Conservation (phyloP, 2,329 filamentous ascomycete species). For the Trichoderma sp. region DNA sequence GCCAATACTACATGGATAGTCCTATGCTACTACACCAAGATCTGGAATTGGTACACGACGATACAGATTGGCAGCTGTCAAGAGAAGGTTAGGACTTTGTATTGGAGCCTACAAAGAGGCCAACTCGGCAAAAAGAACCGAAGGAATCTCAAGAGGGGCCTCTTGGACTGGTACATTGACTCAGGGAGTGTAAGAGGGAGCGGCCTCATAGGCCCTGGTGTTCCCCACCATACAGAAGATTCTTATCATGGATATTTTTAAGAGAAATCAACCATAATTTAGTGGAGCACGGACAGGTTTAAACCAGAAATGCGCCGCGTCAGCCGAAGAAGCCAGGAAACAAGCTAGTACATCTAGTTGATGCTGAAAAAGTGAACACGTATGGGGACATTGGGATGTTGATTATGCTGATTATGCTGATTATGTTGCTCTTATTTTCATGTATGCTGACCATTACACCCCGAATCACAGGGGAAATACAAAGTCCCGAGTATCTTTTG, state of each 20-base stretch:
- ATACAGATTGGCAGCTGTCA: background rate
- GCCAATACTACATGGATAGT: background rate
- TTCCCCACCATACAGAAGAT: background rate
- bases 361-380: background rate
- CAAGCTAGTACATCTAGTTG: background rate
- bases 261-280: background rate
- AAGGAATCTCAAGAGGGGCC: background rate
- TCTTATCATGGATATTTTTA: background rate
- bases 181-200: background rate
- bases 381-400: background rate
- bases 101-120: background rate
- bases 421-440: background rate
- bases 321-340: background rate
- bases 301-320: background rate
- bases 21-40: too few species aligned
- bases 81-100: background rate
- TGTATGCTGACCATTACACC: background rate
- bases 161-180: background rate
- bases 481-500: background rate
- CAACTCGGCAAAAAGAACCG: background rate
- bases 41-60: background rate
- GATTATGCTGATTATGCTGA: background rate
- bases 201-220: background rate
- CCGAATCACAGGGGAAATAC: background rate
- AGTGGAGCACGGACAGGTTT: background rate